Base-by-base conservation (phyloP, 495 filamentous ascomycete species). In the Bacidia gigantensis region DNA sequence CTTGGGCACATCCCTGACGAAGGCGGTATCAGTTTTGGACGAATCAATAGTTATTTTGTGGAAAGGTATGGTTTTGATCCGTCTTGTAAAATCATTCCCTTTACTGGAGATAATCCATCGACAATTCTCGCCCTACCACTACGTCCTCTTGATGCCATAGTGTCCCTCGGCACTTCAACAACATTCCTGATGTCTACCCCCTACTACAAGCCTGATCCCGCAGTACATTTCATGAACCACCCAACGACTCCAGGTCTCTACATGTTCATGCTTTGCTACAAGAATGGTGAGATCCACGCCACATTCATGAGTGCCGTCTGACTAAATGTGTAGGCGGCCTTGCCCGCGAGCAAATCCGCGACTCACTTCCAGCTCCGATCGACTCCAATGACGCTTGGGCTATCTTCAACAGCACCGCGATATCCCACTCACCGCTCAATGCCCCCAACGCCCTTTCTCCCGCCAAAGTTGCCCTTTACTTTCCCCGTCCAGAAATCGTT, bases 221-320 rank as follows among this genome's bases (percentile, higher is more conserved):
- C 83, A 17, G 87, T 87, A 32, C 87, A 94, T 69, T 86, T 89
- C 70, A 86, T 94, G 73, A 87, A 90, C 67, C 85, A 92, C 66
- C 86, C 86, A 1, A 88, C 87, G 26, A 88, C 84, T 0, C 69
- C 80, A 3, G 83, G 83, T 2, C 72, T 90, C 40, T 87, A 87
- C 69, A 88, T 98, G 89, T 98, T 98, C 68, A 98, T 98, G 92
- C 83, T 98, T 25, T 98, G 92, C 72, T 98, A 97, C 73, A 96
- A 96, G 67, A 98, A 98, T 69, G 92, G 92, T 57, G 29, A 20
- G 9, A 3, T 29, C 21, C 2, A 39, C n/a, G 11, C n/a, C 11
- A 39, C n/a, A 10, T 10, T 39, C 35, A 39, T 39, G n/a, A 10
- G 11, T 39, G 35, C 35, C 26, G 2, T n/a, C 2, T 42, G 3